Evolutionary conservation across 441 rosid species (phyloP).

Genomic region (Jatropha podagrica): DNA sequence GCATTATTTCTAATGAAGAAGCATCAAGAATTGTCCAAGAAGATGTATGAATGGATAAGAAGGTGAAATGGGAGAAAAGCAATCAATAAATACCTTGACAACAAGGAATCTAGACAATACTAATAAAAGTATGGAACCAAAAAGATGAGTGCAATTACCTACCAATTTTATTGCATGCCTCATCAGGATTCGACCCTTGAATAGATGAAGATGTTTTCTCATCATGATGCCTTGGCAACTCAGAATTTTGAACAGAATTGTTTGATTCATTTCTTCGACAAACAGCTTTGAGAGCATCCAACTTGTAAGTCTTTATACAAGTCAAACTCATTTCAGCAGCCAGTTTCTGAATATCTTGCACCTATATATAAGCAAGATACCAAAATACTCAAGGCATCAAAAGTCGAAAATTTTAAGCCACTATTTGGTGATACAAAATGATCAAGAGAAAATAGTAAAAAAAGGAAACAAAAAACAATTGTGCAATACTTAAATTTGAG

Average conservation of each 20-base stretch:
- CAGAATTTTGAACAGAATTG: constrained; percentile 36
- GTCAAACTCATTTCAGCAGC: constrained; percentile 85
- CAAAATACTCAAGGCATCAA: constrained; percentile 10
- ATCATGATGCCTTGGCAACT: constrained; percentile 29
- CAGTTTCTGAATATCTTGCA: constrained; percentile 60
- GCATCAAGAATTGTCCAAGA: background rate
- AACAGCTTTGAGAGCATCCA: constrained; percentile 93
- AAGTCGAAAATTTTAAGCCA: background rate
- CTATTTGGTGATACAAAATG: background rate
- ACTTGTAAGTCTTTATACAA: constrained; percentile 74
- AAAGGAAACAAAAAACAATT: background rate
- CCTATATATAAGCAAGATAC: constrained; percentile 36
- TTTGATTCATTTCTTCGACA: constrained; percentile 41
- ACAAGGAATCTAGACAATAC: background rate
- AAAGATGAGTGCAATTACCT: constrained; percentile 22
- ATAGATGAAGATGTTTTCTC: constrained; percentile 29
- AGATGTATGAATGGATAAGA: background rate
- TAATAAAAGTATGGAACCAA: background rate
- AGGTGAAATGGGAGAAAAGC: background rate
- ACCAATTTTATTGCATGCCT: constrained; percentile 38
- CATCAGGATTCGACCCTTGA: constrained; percentile 35
- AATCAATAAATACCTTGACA: background rate
- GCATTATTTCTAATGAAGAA: background rate
- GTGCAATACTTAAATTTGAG: background rate
- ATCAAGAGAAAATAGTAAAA: background rate